Percentiles rank a stretch among this genome's conserved stretches.
These are phyloP conservation scores for Hypoxylon sp. DNA, from an alignment of 2,329 filamentous ascomycete species.

Conservation along the genomic window DNA sequence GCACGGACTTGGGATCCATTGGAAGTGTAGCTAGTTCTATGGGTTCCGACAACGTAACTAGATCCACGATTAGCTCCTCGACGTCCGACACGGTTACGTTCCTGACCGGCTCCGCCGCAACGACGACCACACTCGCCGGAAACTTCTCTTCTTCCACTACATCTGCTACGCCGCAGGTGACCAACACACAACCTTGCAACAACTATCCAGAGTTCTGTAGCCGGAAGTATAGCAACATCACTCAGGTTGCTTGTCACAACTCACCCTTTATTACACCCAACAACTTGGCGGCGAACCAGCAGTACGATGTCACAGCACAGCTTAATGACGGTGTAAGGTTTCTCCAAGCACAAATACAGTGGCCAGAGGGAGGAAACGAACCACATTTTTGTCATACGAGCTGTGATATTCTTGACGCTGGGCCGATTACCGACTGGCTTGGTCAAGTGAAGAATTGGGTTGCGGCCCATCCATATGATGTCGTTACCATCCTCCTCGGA, in stretches of 20 bases:
- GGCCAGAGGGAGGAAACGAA: slow-evolving; percentile 62
- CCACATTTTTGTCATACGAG: slow-evolving; percentile 88
- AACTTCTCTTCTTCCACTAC: slow-evolving; percentile 61
- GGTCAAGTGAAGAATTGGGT: slow-evolving; percentile 80
- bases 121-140: slow-evolving; percentile 60
- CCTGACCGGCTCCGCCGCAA: slow-evolving; percentile 63
- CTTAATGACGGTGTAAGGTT: slow-evolving; percentile 82
- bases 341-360: slow-evolving; percentile 75
- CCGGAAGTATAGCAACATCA: slow-evolving; percentile 85
- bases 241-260: slow-evolving; percentile 83
- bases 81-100: slow-evolving; percentile 55
- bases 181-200: slow-evolving; percentile 86
- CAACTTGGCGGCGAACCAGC: slow-evolving; percentile 83
- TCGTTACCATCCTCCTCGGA: slow-evolving; percentile 87
- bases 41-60: slow-evolving; percentile 55
- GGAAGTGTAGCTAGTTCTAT: slow-evolving; percentile 50
- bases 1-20: slow-evolving; percentile 45
- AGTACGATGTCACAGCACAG: slow-evolving; percentile 75
- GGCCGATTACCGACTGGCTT: slow-evolving; percentile 82
- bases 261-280: slow-evolving; percentile 80
- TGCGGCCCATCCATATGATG: slow-evolving; percentile 82
- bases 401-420: slow-evolving; percentile 85
- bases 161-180: slow-evolving; percentile 62
- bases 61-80: slow-evolving; percentile 47
- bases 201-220: slow-evolving; percentile 82